phyloP scores from a whole-genome alignment of 768 basidiomycete species.

The Goffeauzyma gilvescens region DNA sequence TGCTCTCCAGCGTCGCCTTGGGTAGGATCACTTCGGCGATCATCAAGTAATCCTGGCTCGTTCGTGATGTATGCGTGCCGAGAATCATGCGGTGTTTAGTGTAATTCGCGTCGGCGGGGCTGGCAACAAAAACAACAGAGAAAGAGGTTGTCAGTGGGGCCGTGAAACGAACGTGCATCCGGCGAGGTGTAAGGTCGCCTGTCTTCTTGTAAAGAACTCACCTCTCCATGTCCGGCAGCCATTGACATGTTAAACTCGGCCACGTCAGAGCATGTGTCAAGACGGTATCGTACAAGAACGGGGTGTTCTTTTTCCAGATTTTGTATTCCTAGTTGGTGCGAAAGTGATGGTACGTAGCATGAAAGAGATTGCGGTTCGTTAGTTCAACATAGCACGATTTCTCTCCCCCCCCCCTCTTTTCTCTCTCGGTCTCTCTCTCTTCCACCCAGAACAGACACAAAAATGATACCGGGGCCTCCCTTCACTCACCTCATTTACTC shows the following conservation, averaged over 20 bases:
- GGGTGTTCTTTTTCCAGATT: conserved; percentile 44
- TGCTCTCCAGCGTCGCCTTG: conserved; percentile 46
- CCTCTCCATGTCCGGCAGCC: conserved; percentile 96
- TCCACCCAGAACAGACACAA: too few relatives aligned
- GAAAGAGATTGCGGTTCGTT: not conserved
- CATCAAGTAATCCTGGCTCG: conserved; percentile 83
- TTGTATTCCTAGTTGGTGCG: conserved; percentile 30
- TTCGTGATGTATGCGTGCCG: conserved; percentile 91
- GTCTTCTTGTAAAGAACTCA: conserved; percentile 34
- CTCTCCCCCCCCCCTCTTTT: not conserved
- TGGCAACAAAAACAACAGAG: conserved; percentile 26
- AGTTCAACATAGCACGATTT: not conserved
- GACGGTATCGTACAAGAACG: conserved; percentile 91
- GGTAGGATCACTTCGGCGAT: conserved; percentile 89
- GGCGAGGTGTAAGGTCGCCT: conserved; percentile 46
- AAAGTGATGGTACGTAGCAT: not conserved
- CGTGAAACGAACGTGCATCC: not conserved
- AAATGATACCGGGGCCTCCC: not conserved
- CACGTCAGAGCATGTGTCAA: conserved; percentile 95
- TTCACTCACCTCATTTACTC: conserved; percentile 34
- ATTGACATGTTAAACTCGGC: conserved; percentile 94
- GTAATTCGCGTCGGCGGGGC: conserved; percentile 80
- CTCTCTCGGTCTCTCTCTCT: too few relatives aligned
- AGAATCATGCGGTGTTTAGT: conserved; percentile 83
- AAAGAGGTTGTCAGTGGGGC: not conserved